Evolutionary conservation across 2,329 filamentous ascomycete genomes (phyloP).

Genomic region (Paraconiothyrium brasiliense): DNA sequence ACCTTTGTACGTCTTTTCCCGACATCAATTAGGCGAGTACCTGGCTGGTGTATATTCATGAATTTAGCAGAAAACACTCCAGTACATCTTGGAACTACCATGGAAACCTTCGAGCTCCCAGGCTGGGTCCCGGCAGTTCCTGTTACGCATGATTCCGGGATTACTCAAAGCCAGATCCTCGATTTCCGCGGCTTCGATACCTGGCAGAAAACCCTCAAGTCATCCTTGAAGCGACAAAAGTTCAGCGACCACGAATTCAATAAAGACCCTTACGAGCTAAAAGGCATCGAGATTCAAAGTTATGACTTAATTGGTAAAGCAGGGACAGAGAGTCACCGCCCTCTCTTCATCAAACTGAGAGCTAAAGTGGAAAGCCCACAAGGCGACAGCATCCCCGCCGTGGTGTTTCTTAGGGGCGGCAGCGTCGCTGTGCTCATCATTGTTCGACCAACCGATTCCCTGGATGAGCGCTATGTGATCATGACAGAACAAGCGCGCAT

Average conservation of each 20-base stretch:
- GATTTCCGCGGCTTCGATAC: slow-evolving; percentile 62
- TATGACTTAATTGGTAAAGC: slow-evolving; percentile 55
- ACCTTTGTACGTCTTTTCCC: background rate
- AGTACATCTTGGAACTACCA: background rate
- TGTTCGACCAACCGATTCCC: slow-evolving; percentile 55
- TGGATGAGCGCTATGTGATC: slow-evolving; percentile 58
- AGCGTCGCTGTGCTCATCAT: slow-evolving; percentile 65
- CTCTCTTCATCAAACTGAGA: slow-evolving; percentile 60
- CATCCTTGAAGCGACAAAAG: slow-evolving; percentile 56
- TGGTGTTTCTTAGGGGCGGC: slow-evolving; percentile 63
- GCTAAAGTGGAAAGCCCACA: slow-evolving; percentile 50
- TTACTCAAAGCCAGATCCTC: slow-evolving; percentile 56
- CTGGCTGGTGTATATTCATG: background rate
- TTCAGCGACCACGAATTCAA: slow-evolving; percentile 58
- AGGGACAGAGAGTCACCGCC: slow-evolving; percentile 35
- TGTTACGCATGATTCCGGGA: slow-evolving; percentile 52
- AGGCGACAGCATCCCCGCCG: slow-evolving; percentile 32
- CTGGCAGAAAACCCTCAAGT: slow-evolving; percentile 60
- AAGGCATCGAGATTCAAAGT: slow-evolving; percentile 60
- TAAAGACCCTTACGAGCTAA: slow-evolving; percentile 58
- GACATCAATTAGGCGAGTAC: background rate
- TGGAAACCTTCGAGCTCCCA: slow-evolving; percentile 50
- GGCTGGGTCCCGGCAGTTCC: slow-evolving; percentile 40
- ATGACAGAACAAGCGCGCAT: slow-evolving; percentile 65
- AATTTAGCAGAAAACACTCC: background rate